Evolutionary conservation across 78 protist species (phyloP).

Genomic region (Dictyostelium intermedium): DNA sequence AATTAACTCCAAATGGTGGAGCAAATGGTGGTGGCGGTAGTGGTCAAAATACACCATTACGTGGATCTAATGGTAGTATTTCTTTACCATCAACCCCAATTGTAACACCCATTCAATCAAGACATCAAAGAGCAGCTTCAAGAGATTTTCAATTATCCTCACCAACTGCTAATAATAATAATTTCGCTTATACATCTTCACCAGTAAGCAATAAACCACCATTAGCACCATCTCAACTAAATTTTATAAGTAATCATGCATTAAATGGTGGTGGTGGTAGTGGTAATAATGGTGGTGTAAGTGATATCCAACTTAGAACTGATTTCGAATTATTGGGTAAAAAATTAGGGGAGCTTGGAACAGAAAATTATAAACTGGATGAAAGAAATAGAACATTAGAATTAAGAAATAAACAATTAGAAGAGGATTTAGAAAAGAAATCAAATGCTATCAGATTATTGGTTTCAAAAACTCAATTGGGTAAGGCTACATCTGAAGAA

Average conservation of each 20-base stretch:
- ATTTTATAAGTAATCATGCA: neutral
- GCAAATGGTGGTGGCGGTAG: neutral
- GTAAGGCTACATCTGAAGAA: slow-evolving; percentile 39
- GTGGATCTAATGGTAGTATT: slow-evolving; percentile 1
- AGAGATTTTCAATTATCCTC: slow-evolving; percentile 13
- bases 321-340: slow-evolving; percentile 54
- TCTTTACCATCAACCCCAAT: slow-evolving; percentile 57
- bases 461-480: slow-evolving; percentile 68
- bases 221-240: neutral
- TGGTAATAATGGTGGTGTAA: neutral
- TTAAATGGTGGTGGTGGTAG: neutral
- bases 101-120: slow-evolving; percentile 20
- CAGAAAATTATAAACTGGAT: slow-evolving; percentile 53
- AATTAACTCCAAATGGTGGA: neutral
- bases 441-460: slow-evolving; percentile 41
- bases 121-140: slow-evolving; percentile 33
- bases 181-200: neutral
- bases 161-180: neutral
- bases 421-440: slow-evolving; percentile 52
- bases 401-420: neutral
- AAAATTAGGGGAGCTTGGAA: slow-evolving; percentile 61
- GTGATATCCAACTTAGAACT: neutral
- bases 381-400: slow-evolving; percentile 54
- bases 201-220: neutral
- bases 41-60: slow-evolving; percentile 31